Conservation (phyloP, 108 stramenopile genomes). For the Poteriospumella lacustris region DNA sequence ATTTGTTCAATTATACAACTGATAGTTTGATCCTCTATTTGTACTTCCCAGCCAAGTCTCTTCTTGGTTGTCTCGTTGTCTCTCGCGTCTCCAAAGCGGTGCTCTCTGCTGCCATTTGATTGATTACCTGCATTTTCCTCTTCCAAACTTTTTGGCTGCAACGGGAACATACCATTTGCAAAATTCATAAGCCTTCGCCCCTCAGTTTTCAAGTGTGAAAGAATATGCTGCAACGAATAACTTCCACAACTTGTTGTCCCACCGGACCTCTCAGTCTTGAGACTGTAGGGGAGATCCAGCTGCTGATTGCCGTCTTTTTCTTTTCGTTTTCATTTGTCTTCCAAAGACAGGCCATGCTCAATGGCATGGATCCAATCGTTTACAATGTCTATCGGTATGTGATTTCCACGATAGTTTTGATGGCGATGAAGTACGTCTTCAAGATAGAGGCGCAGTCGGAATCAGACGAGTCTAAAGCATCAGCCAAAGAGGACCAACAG, state of each 20-base stretch:
- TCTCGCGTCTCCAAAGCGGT: too few relatives aligned
- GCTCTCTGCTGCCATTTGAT: too few relatives aligned
- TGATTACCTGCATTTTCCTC: too few relatives aligned
- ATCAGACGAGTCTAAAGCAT: background rate
- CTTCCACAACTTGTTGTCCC: too few relatives aligned
- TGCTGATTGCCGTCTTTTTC: background rate
- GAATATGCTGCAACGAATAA: too few relatives aligned
- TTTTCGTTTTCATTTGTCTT: constrained; percentile 1
- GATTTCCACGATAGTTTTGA: background rate
- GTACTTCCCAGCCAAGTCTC: too few relatives aligned
- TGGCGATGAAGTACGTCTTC: background rate
- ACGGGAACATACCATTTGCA: background rate
- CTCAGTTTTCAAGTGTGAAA: too few relatives aligned
- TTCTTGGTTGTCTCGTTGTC: too few relatives aligned
- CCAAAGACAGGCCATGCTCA: constrained; percentile 13
- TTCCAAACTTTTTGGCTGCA: too few relatives aligned
- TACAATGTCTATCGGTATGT: constrained; percentile 23
- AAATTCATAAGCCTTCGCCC: background rate
- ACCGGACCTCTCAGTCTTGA: too few relatives aligned
- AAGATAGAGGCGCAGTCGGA: background rate
- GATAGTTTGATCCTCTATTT: too few relatives aligned
- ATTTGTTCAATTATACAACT: too few relatives aligned
- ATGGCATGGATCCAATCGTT: constrained; percentile 13
- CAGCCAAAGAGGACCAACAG: background rate
- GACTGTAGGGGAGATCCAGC: background rate